Percentiles rank a stretch among this genome's conserved stretches.
These are phyloP conservation scores for Cladosporium sp. DNA, from an alignment of 2,329 filamentous ascomycete species.

Conservation along the genomic window DNA sequence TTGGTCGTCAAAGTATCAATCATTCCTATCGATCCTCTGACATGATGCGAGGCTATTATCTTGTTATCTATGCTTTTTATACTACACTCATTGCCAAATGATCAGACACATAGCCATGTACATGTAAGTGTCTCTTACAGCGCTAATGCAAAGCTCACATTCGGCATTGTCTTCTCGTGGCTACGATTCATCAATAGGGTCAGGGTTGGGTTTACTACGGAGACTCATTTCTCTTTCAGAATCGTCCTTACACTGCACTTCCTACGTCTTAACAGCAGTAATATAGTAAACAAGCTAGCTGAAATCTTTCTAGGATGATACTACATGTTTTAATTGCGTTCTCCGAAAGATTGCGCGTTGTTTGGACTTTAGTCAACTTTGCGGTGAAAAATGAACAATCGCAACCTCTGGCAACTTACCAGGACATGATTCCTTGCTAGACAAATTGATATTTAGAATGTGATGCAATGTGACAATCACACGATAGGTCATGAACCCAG, in stretches of 20 bases:
- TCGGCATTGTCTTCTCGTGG: background rate
- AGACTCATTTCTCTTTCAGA: background rate
- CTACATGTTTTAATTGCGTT: background rate
- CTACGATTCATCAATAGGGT: background rate
- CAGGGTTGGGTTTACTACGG: background rate
- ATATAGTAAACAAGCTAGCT: background rate
- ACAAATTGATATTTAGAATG: background rate
- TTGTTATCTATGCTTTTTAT: background rate
- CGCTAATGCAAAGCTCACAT: background rate
- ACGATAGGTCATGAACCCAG: background rate
- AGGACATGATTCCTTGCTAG: background rate
- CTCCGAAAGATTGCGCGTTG: background rate
- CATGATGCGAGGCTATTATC: background rate
- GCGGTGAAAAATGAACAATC: background rate
- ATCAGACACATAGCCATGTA: background rate
- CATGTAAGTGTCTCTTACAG: background rate
- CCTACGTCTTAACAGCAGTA: background rate
- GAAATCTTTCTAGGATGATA: background rate
- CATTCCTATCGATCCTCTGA: background rate
- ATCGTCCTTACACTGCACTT: background rate
- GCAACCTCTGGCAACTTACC: background rate
- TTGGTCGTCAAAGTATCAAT: background rate
- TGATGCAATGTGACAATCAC: background rate
- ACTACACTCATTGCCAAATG: background rate
- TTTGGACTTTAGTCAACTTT: background rate